A percentile compares a stretch with the other conserved stretches of the same genome.
These are phyloP conservation scores for Phialophora macrospora DNA, from an alignment of 2,329 filamentous ascomycete species.

Conservation along the genomic window DNA sequence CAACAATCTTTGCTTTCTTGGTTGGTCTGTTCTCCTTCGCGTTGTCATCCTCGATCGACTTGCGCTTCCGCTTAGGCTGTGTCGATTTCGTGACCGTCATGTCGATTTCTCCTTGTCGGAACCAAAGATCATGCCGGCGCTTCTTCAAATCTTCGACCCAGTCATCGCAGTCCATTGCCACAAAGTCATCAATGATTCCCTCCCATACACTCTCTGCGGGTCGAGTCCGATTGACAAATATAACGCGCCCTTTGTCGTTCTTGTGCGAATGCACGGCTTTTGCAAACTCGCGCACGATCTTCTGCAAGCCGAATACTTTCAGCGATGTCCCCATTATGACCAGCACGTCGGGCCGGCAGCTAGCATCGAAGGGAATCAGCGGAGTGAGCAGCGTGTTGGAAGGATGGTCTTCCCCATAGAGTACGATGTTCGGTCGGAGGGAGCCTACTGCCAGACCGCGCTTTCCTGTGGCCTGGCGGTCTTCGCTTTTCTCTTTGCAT, in stretches of 20 bases:
- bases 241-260: slow-evolving; percentile 64
- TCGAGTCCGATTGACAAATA: slow-evolving; percentile 75
- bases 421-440: slow-evolving; percentile 72
- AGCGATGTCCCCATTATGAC: slow-evolving; percentile 74
- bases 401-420: slow-evolving; percentile 76
- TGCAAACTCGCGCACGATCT: slow-evolving; percentile 72
- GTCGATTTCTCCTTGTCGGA: slow-evolving; percentile 41
- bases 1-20: slow-evolving; percentile 33
- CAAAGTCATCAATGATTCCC: slow-evolving; percentile 74
- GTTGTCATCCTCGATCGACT: slow-evolving; percentile 26
- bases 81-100: slow-evolving; percentile 37
- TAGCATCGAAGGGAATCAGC: slow-evolving; percentile 70
- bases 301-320: slow-evolving; percentile 72
- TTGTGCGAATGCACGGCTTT: slow-evolving; percentile 68
- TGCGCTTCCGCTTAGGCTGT: slow-evolving; percentile 36
- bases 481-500: slow-evolving; percentile 66
- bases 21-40: slow-evolving; percentile 19
- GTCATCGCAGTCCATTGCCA: slow-evolving; percentile 75
- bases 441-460: slow-evolving; percentile 70
- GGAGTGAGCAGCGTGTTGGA: slow-evolving; percentile 70
- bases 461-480: slow-evolving; percentile 68
- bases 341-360: slow-evolving; percentile 67
- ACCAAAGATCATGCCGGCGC: slow-evolving; percentile 65
- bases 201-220: slow-evolving; percentile 74
- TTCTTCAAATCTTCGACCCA: slow-evolving; percentile 69